These are phyloP conservation scores for Exophiala alcalophila DNA, from an alignment of 2,329 filamentous ascomycete genomes.

Conservation along the genomic window DNA sequence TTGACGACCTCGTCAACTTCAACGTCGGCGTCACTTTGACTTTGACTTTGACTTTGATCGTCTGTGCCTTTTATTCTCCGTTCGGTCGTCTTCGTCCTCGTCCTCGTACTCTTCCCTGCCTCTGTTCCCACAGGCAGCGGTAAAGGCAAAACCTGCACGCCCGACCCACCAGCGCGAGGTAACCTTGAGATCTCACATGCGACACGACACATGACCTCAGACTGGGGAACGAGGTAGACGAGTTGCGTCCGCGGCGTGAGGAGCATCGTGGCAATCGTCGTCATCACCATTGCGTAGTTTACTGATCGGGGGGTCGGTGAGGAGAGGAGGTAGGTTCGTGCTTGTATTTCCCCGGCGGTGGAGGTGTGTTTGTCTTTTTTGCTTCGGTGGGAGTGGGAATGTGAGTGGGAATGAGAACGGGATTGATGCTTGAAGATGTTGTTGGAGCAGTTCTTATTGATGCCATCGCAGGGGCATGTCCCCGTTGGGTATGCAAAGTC, in stretches of 20 bases:
- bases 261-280: constrained; percentile 19
- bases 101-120: background rate
- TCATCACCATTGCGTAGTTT: constrained; percentile 11
- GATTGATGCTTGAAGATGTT: background rate
- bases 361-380: constrained; percentile 5
- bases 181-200: constrained; percentile 18
- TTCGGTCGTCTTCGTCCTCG: background rate
- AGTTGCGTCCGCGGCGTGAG: constrained; percentile 14
- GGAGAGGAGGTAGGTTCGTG: constrained; percentile 20
- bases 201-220: constrained; percentile 13
- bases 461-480: constrained; percentile 5
- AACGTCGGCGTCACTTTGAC: background rate
- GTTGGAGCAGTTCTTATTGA: constrained; percentile 7
- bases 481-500: constrained; percentile 21
- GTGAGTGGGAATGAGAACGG: background rate
- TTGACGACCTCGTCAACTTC: constrained; percentile 15
- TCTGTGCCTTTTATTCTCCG: no score
- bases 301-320: constrained; percentile 6
- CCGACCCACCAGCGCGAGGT: constrained; percentile 9
- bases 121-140: constrained; percentile 4
- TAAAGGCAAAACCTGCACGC: constrained; percentile 18
- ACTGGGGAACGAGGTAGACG: constrained; percentile 18
- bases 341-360: background rate
- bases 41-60: no score
- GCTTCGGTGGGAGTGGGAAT: background rate